Evolutionary conservation across 2,329 filamentous ascomycete genomes (phyloP).

Genomic region (Pseudocercospora fuligena): DNA sequence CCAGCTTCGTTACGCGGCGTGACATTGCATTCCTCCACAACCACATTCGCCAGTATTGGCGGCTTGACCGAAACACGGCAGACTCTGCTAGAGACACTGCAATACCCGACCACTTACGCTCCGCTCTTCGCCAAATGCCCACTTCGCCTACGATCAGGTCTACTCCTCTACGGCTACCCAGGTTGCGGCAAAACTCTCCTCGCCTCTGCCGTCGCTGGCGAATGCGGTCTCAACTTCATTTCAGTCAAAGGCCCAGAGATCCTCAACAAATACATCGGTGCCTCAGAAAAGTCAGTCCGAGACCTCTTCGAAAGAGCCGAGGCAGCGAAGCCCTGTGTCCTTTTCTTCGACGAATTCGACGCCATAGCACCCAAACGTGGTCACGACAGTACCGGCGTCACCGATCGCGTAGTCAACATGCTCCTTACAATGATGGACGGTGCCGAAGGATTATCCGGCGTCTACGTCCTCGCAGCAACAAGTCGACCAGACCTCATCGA

Average conservation of each 20-base stretch:
- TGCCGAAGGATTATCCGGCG: slow-evolving; percentile 89
- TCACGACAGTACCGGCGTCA: slow-evolving; percentile 97
- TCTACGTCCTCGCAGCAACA: slow-evolving; percentile 95
- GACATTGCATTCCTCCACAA: slow-evolving; percentile 88
- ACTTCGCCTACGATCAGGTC: slow-evolving; percentile 87
- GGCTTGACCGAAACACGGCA: slow-evolving; percentile 84
- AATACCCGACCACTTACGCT: slow-evolving; percentile 97
- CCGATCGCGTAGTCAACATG: slow-evolving; percentile 97
- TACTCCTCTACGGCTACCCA: slow-evolving; percentile 91
- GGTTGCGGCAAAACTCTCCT: slow-evolving; percentile 96
- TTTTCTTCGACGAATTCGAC: slow-evolving; percentile 99
- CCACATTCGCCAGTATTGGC: slow-evolving; percentile 89
- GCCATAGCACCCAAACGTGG: slow-evolving; percentile 96
- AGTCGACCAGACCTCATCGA: slow-evolving; percentile 94
- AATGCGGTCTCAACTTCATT: slow-evolving; percentile 98
- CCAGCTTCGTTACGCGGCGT: slow-evolving; percentile 94
- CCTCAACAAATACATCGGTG: slow-evolving; percentile 98
- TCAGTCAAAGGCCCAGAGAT: slow-evolving; percentile 98
- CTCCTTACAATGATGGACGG: slow-evolving; percentile 98
- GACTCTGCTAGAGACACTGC: slow-evolving; percentile 89
- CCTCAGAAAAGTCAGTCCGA: slow-evolving; percentile 92
- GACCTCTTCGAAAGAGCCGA: slow-evolving; percentile 92
- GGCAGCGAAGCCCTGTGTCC: slow-evolving; percentile 87
- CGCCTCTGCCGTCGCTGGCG: slow-evolving; percentile 94
- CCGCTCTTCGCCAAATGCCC: slow-evolving; percentile 97